These are phyloP conservation scores for Trichoderma aggressivum DNA, from an alignment of 2,329 filamentous ascomycete genomes.

Conservation along the genomic window DNA sequence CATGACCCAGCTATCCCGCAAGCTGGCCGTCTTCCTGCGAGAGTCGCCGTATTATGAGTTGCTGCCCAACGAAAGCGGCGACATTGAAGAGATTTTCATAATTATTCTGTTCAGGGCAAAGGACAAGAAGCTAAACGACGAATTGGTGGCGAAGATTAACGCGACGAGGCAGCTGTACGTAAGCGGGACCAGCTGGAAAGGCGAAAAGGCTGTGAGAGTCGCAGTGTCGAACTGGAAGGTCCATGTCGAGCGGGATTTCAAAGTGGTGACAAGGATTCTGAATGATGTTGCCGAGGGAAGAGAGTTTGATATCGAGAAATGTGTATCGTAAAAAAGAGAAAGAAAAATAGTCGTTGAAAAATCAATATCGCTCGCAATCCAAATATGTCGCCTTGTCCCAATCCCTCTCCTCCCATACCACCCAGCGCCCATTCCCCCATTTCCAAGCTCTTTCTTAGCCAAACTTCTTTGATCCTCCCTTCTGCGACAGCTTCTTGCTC, in stretches of 20 bases:
- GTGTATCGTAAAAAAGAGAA: neutral
- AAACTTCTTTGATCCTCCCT: constrained; percentile 55
- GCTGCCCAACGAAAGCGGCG: constrained; percentile 51
- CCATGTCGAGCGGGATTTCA: constrained; percentile 63
- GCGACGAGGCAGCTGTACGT: constrained; percentile 72
- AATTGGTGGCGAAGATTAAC: constrained; percentile 72
- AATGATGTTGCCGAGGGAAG: constrained; percentile 41
- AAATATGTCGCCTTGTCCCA: neutral
- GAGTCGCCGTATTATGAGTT: constrained; percentile 62
- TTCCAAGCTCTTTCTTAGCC: constrained; percentile 38
- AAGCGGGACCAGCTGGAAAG: constrained; percentile 75
- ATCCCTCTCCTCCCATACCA: neutral
- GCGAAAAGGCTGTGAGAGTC: constrained; percentile 70
- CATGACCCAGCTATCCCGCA: constrained; percentile 69
- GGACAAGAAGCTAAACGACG: constrained; percentile 57
- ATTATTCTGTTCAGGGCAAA: constrained; percentile 75
- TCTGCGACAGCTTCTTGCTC: constrained; percentile 38
- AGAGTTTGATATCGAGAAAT: constrained; percentile 28
- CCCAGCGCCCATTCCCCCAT: neutral
- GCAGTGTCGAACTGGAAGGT: constrained; percentile 85
- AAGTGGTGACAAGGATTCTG: constrained; percentile 63
- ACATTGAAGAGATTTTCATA: constrained; percentile 53
- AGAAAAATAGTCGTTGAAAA: neutral
- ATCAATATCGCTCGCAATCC: neutral
- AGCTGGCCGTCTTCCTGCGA: constrained; percentile 61